Conservation (phyloP, 768 basidiomycete species). For the Agaricus sinodeliciosus region DNA sequence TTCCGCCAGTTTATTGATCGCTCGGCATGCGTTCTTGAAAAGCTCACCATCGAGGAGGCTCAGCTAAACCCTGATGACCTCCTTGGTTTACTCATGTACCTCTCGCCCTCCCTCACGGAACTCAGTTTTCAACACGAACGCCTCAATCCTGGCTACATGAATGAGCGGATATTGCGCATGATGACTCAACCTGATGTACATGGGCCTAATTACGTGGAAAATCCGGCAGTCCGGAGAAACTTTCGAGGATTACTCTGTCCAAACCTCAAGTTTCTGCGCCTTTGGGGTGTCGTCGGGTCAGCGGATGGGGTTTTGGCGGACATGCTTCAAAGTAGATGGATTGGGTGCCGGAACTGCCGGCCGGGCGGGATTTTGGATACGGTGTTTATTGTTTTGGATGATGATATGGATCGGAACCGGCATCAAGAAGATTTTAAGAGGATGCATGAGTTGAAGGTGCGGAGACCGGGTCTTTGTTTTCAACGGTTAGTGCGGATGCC, state of each 20-base stretch:
- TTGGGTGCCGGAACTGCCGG: slow-evolving; percentile 9
- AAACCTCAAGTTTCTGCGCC: slow-evolving; percentile 16
- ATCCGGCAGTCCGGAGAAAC: background rate
- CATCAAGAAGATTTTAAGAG: slow-evolving; percentile 7
- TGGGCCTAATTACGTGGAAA: slow-evolving; percentile 13
- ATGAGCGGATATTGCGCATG: slow-evolving; percentile 2
- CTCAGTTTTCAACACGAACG: slow-evolving; percentile 10
- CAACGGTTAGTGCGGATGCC: slow-evolving; percentile 7
- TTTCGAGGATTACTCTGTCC: slow-evolving; percentile 13
- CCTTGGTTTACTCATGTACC: slow-evolving; percentile 4
- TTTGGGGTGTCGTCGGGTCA: slow-evolving; percentile 20
- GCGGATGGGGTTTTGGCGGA: slow-evolving; percentile 22
- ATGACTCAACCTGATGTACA: slow-evolving; percentile 21
- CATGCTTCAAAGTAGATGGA: slow-evolving; percentile 24
- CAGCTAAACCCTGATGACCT: slow-evolving; percentile 7
- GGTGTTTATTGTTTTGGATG: slow-evolving; percentile 13
- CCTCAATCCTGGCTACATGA: slow-evolving; percentile 8
- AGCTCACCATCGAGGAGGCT: slow-evolving; percentile 7
- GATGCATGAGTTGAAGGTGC: slow-evolving; percentile 7
- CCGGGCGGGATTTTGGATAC: slow-evolving; percentile 10
- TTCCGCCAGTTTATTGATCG: slow-evolving; percentile 7
- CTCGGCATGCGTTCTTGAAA: slow-evolving; percentile 6
- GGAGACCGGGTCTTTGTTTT: slow-evolving; percentile 5
- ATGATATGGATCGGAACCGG: slow-evolving; percentile 14
- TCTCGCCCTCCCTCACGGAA: slow-evolving; percentile 7